Evolutionary conservation across 129 eudicot genomes (phyloP), one percentile per base, ranked within the genome.

Genomic region (Flaveria trinervia): DNA sequence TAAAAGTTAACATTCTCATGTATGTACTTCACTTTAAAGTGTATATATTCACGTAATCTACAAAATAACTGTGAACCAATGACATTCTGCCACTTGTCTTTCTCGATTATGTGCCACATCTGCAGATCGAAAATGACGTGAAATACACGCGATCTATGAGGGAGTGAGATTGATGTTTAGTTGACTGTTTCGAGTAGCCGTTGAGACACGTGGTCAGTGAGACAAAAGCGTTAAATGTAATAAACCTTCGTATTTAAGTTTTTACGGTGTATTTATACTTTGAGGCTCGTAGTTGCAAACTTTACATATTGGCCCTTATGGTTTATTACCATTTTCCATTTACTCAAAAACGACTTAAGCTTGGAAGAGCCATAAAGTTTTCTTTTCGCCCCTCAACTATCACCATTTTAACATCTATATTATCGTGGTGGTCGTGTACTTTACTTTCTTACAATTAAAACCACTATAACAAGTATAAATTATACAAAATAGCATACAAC

Each of bases 121-220:
- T 46, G 36, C 48, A 61, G 25, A 60, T 25, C 33, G 0, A 6
- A 16, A 1, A 22, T 16, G 57, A 16, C 1, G 79, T 64, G 79
- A 30, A 4, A 1, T 8, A 17, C 61, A 70, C 82, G 70, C 76
- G 70, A 9, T 57, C 7, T 18, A 1, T 43, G 3, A 57, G 48
- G 41, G n/a, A 20, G 75, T 77, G 76, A n/a, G 46, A 44, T 77
- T 77, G 55, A 69, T 20, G 70, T 57, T 77, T 44, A 56, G 30
- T 57, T 26, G 30, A 69, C 76, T 56, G 69, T 69, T 69, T 26
- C 36, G 70, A 77, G 76, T 77, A 78, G 76, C 77, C 76, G 76
- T 78, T 78, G 67, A 28, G 79, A 64, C 79, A 60, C 66, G 26
- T 60, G 66, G 39, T 1, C 7, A 1, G 66, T 10, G 66, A 23